Evolutionary conservation across 2,329 filamentous ascomycete species (phyloP).

Genomic region (Nigrospora osmanthi): DNA sequence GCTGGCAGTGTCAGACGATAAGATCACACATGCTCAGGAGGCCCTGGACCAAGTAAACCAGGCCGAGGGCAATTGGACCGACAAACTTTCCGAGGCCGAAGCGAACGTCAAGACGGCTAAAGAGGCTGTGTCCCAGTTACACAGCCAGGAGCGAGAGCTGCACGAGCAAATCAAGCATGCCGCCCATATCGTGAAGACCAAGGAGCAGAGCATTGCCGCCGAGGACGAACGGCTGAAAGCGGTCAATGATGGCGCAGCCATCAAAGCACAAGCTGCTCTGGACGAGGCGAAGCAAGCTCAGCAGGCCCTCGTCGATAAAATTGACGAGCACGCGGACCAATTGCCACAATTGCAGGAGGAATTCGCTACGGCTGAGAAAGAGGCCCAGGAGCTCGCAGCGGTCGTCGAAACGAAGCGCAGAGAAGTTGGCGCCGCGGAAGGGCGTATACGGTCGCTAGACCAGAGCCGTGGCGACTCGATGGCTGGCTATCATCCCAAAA

Average conservation of each 20-base stretch:
- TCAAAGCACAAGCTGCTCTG: constrained; percentile 51
- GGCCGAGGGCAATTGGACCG: constrained; percentile 37
- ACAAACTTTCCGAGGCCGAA: constrained; percentile 39
- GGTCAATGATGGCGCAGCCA: constrained; percentile 62
- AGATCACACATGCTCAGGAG: constrained; percentile 28
- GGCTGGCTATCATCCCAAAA: constrained; percentile 55
- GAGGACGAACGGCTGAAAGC: constrained; percentile 57
- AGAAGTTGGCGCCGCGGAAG: constrained; percentile 47
- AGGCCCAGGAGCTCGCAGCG: constrained; percentile 19
- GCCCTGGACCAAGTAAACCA: constrained; percentile 32
- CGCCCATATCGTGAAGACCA: constrained; percentile 35
- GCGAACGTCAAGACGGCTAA: constrained; percentile 45
- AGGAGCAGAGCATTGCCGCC: constrained; percentile 39
- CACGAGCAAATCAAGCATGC: constrained; percentile 47
- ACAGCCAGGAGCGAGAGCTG: constrained; percentile 60
- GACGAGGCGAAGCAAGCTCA: constrained; percentile 46
- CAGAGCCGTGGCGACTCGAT: constrained; percentile 51
- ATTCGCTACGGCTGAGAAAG: constrained; percentile 16
- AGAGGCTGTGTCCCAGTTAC: constrained; percentile 43
- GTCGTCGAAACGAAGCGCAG: constrained; percentile 34
- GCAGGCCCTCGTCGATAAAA: constrained; percentile 28
- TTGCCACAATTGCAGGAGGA: constrained; percentile 16
- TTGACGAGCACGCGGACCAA: constrained; percentile 13
- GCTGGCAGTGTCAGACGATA: constrained; percentile 38
- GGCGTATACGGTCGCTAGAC: constrained; percentile 41